Evolutionary conservation across 163 green algal species (phyloP).

Genomic region (Coccomyxa subellipsoidea): DNA sequence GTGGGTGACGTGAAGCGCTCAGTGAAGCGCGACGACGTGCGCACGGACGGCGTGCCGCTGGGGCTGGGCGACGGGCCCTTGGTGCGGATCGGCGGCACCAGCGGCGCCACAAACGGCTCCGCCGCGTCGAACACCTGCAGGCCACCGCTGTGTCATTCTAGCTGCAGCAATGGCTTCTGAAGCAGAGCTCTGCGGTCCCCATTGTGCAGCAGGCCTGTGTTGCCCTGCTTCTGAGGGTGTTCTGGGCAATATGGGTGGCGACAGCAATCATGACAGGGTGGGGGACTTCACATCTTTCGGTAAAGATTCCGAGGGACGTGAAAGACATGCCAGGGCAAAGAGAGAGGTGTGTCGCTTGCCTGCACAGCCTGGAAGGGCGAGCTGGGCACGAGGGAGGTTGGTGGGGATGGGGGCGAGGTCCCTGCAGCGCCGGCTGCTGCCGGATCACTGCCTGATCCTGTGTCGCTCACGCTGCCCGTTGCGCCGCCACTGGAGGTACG

Average conservation of each 20-base stretch:
- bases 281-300: too few species aligned
- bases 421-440: background rate
- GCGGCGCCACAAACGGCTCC: background rate
- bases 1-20: conserved; percentile 5
- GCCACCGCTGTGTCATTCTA: too few species aligned
- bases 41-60: background rate
- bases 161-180: too few species aligned
- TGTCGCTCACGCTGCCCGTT: background rate
- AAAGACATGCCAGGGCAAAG: background rate
- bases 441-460: background rate
- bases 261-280: too few species aligned
- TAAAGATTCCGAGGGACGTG: too few species aligned
- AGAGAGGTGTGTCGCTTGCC: background rate
- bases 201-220: too few species aligned
- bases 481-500: background rate
- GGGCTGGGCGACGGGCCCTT: background rate
- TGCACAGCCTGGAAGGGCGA: conserved; percentile 1
- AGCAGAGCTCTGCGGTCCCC: too few species aligned
- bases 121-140: background rate
- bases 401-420: background rate
- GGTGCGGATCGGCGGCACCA: conserved; percentile 2
- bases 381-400: background rate
- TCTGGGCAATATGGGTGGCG: too few species aligned
- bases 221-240: too few species aligned
- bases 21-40: background rate